These are phyloP conservation scores for Cladobotryum protrusum DNA, from an alignment of 2,329 filamentous ascomycete species.

Conservation along the genomic window DNA sequence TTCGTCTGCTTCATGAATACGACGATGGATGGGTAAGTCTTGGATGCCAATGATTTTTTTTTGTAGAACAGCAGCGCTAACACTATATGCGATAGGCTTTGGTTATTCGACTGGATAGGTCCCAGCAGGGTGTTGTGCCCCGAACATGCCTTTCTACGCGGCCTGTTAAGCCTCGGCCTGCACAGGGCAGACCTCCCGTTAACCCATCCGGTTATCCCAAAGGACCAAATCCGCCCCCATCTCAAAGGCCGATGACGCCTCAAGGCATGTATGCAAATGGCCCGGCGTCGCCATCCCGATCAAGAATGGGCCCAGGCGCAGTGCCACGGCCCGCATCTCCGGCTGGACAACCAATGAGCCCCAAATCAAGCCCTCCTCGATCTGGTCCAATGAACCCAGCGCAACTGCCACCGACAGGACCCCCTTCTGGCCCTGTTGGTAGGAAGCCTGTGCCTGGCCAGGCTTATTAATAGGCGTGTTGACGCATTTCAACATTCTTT, in stretches of 20 bases:
- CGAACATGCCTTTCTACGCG: slow-evolving; percentile 89
- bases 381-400: slow-evolving; percentile 42
- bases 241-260: slow-evolving; percentile 35
- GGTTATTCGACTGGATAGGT: slow-evolving; percentile 83
- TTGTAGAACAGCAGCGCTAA: slow-evolving; percentile 22
- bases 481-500: slow-evolving; percentile 10
- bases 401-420: slow-evolving; percentile 25
- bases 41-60: not conserved
- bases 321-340: slow-evolving; percentile 39
- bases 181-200: slow-evolving; percentile 47
- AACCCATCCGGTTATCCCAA: slow-evolving; percentile 28
- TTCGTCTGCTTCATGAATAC: slow-evolving; percentile 88
- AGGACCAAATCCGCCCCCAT: slow-evolving; percentile 24
- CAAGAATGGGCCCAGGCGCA: slow-evolving; percentile 18
- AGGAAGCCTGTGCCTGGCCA: slow-evolving; percentile 54
- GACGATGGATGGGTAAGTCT: slow-evolving; percentile 92
- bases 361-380: slow-evolving; percentile 38
- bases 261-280: slow-evolving; percentile 22
- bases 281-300: too few species aligned
- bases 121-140: slow-evolving; percentile 86
- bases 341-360: slow-evolving; percentile 38
- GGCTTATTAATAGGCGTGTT: slow-evolving; percentile 32
- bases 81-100: slow-evolving; percentile 56
- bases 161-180: slow-evolving; percentile 76
- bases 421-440: slow-evolving; percentile 37